Conservation (phyloP, 2,329 filamentous ascomycete genomes). For the Talaromyces piceae region DNA sequence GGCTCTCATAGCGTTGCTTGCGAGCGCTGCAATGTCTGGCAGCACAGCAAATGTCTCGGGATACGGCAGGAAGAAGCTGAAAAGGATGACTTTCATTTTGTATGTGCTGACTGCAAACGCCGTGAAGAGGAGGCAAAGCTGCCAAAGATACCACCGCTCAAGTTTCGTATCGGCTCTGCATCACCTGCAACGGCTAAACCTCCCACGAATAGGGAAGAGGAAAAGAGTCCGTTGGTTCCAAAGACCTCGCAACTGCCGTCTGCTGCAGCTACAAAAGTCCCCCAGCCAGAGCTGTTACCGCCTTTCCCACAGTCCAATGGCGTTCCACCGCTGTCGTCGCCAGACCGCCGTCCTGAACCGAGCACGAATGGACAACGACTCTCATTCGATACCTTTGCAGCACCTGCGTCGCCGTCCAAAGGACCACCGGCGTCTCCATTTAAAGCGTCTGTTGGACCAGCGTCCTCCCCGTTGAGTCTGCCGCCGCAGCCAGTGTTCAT, state of each 20-base stretch:
- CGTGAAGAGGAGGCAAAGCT: constrained; percentile 56
- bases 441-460: constrained; percentile 22
- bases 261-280: not conserved
- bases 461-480: constrained; percentile 19
- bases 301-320: constrained; percentile 4
- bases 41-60: constrained; percentile 86
- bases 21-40: constrained; percentile 91
- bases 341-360: constrained; percentile 24
- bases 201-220: constrained; percentile 14
- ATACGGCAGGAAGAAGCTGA: constrained; percentile 75
- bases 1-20: constrained; percentile 90
- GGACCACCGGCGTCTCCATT: constrained; percentile 25
- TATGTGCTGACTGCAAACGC: constrained; percentile 70
- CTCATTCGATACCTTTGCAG: constrained; percentile 19
- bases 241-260: constrained; percentile 13
- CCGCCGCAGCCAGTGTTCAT: constrained; percentile 10
- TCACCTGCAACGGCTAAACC: constrained; percentile 42
- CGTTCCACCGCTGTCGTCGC: constrained; percentile 17
- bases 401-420: constrained; percentile 25
- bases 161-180: constrained; percentile 44
- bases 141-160: constrained; percentile 56
- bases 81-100: constrained; percentile 75
- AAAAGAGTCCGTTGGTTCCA: constrained; percentile 19
- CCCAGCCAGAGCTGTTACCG: not conserved
- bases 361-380: constrained; percentile 9